Base-by-base conservation (phyloP, 1,284 basidiomycete genomes). In the Austroboletus novae-zelandiae region DNA sequence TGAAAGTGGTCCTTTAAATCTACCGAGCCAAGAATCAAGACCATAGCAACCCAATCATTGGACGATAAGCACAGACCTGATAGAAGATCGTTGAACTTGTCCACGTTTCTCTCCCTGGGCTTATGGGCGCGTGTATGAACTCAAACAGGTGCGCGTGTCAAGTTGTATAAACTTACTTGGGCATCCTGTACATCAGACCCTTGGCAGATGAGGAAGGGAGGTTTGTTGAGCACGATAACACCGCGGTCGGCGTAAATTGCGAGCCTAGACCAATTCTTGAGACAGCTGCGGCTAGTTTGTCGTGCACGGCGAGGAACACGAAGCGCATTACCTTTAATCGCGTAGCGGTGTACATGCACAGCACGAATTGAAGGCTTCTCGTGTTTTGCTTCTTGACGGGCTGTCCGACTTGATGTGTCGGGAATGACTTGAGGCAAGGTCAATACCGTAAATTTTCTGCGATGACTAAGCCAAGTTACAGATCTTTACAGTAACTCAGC, bases 151-250 rank as follows among this genome's bases (percentile, higher is more conserved):
- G 37, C 13, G 15, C 9, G n/a, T 42, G 44, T 44, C 47, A 50
- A 37, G 23, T 45, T 42, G 53, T 45, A 44, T 42, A 27, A 31
- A 54, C 62, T 18, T 41, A 68, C 60, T n/a, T 54, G 47, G 29
- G 45, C 52, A 40, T 53, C 40, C 43, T 66, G 64, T 51, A 15
- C 41, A 36, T 57, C 53, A 17, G 54, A 59, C 46, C 71, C 64
- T 61, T 88, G 86, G 44, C 79, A 79, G 18, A 83, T 62, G 35
- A 87, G 71, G 18, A 76, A 79, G 10, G 77, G 72, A 0, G 84
- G 82, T 60, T 88, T 88, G 60, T 86, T 83, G 41, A 86, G 54
- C 13, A 84, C 74, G 18, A 84, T 68, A 13, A 82, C 48, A 9
- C 72, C 69, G 30, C 73, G 72, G 67, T 86, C 84, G 46, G 74